phyloP scores from a whole-genome alignment of 2,329 filamentous ascomycete species.

The Incumbomyces lentus region DNA sequence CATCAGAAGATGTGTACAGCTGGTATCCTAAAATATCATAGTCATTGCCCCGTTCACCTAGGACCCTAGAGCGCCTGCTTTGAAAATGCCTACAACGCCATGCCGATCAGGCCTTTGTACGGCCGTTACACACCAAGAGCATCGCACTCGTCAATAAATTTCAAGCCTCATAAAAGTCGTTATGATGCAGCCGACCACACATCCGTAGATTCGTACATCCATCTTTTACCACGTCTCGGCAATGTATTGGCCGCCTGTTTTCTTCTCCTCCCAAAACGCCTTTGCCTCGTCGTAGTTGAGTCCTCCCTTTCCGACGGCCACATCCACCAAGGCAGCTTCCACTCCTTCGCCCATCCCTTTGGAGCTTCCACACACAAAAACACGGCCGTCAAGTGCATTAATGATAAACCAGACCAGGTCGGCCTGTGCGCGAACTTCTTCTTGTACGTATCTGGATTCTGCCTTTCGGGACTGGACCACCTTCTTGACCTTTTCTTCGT shows the following conservation, averaged over 20 bases:
- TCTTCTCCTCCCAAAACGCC: conserved; percentile 86
- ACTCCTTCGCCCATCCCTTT: conserved; percentile 98
- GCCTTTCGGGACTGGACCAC: conserved; percentile 67
- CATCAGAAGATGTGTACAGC: too few relatives aligned
- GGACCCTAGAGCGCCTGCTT: too few relatives aligned
- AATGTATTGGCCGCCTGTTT: conserved; percentile 88
- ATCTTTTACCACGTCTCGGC: conserved; percentile 42
- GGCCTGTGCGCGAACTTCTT: conserved; percentile 81
- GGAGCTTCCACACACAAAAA: conserved; percentile 92
- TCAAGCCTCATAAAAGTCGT: too few relatives aligned
- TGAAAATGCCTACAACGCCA: too few relatives aligned
- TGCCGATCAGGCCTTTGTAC: too few relatives aligned
- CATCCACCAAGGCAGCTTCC: conserved; percentile 73
- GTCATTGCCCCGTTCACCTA: too few relatives aligned
- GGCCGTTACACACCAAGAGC: too few relatives aligned
- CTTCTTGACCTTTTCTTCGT: conserved; percentile 76
- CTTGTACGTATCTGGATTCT: conserved; percentile 86
- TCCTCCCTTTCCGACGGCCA: conserved; percentile 87
- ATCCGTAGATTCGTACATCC: too few relatives aligned
- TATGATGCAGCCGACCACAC: background rate
- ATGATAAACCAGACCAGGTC: conserved; percentile 98
- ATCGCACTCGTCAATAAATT: too few relatives aligned
- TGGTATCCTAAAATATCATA: too few relatives aligned
- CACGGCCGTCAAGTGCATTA: conserved; percentile 86
- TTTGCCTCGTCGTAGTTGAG: conserved; percentile 70